Evolutionary conservation across 371 early-diverging fungal species (phyloP), one percentile per base, ranked within the genome.

Genomic region (Fennellomyces sp.): DNA sequence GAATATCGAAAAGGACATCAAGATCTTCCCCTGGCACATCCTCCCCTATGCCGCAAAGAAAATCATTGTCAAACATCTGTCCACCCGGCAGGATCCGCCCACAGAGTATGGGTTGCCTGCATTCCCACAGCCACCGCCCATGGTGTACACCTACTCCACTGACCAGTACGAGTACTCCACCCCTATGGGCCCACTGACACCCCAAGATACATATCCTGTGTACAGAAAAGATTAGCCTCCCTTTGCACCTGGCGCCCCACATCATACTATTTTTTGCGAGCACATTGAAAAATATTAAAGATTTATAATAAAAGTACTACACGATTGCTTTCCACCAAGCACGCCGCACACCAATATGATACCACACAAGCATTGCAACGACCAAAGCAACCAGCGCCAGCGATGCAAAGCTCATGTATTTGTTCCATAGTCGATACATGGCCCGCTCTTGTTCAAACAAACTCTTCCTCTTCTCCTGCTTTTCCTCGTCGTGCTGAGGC

Each of bases 1-100:
- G 23, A 91, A 93, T 63, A 92, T 92, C 56, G 93, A 93, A 66
- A 94, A 94, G 65, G 92, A 92, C 57, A 88, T 93, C 72, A 92
- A 92, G 70, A 89, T 93, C 1, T 93, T 91, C 66, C 82, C 83
- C 10, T 93, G 93, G 93, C 76, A 82, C 50, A 79, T 82, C 0
- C 70, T 91, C 10, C 83, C 87, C 0, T 71, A 77, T 27, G 88
- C 88, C 3, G 76, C 89, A n/a, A 82, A 81, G 52, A 91, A 91
- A 64, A 88, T 91, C 58, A 82, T 91, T 27, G 68, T 81, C 71
- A 91, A 88, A 70, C 81, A 81, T 58, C 31, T n/a, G 6, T n/a
- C n/a, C n/a, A n/a, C n/a, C n/a, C n/a, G n/a, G n/a, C n/a, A n/a
- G n/a, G n/a, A n/a, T n/a, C n/a, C n/a, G n/a, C n/a, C n/a, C n/a